Percentiles rank a stretch among this genome's conserved stretches.
Conservation (phyloP, 306 rosid genomes). For the Trichosanthes truncata region DNA sequence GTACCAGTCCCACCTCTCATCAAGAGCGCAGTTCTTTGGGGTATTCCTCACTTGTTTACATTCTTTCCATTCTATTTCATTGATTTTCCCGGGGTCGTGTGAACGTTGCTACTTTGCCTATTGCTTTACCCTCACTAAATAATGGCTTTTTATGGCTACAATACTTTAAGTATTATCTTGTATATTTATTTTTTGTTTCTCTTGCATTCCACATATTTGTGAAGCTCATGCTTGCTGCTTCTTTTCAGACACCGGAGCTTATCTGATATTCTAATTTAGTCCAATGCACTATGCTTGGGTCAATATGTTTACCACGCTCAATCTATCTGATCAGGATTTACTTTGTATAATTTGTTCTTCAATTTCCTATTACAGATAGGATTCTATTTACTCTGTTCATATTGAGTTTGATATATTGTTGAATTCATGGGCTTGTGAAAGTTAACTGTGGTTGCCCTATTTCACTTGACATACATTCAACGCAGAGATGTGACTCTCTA, state of each 20-base stretch:
- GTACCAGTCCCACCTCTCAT: constrained; percentile 93
- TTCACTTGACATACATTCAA: not conserved
- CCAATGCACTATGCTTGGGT: not conserved
- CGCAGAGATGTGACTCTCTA: not conserved
- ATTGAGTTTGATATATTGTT: not conserved
- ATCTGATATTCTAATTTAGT: not conserved
- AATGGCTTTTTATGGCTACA: not conserved
- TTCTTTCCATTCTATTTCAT: not conserved
- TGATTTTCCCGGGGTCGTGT: not conserved
- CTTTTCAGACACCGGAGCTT: not conserved
- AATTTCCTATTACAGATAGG: not conserved
- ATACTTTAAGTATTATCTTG: not conserved
- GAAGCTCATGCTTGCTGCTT: not conserved
- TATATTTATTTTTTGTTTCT: not conserved
- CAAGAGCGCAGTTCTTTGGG: constrained; percentile 61
- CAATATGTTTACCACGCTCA: not conserved
- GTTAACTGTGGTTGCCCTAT: not conserved
- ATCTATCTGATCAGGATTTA: not conserved
- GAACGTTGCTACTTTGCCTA: not conserved
- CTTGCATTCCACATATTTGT: not conserved
- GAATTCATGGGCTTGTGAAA: not conserved
- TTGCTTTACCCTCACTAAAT: not conserved
- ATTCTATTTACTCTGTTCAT: not conserved
- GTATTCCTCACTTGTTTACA: constrained; percentile 22
- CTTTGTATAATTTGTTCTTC: not conserved